Conservation (phyloP, 2,329 filamentous ascomycete species). For the Cucurbitaria berberidis region DNA sequence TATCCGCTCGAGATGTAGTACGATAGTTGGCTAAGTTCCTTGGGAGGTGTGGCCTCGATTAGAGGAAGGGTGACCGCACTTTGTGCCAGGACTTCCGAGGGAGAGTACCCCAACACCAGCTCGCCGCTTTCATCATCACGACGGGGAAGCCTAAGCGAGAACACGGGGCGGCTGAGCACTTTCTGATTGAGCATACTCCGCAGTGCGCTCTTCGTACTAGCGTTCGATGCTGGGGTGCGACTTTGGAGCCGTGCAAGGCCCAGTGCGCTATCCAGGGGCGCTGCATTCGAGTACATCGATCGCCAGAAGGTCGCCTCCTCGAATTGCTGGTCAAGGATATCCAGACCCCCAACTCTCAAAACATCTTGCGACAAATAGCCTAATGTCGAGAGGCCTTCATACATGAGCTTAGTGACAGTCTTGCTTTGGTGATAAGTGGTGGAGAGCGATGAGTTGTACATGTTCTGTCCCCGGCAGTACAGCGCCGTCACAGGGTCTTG, state of each 20-base stretch:
- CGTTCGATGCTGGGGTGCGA: constrained; percentile 6
- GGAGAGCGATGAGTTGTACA: constrained; percentile 7
- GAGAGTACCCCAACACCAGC: background rate
- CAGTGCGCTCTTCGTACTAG: constrained; percentile 6
- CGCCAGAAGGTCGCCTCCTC: constrained; percentile 5
- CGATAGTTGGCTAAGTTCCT: constrained; percentile 1
- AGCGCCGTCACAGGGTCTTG: constrained; percentile 6
- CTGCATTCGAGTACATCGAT: constrained; percentile 6
- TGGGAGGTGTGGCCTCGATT: background rate
- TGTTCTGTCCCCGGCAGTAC: constrained; percentile 6
- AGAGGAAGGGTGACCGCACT: background rate
- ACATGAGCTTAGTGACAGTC: constrained; percentile 1
- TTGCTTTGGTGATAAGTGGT: constrained; percentile 5
- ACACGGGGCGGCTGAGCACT: constrained; percentile 1
- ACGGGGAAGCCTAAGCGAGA: background rate
- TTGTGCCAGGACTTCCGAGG: background rate
- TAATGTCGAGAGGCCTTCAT: constrained; percentile 7
- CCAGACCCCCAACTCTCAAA: constrained; percentile 5
- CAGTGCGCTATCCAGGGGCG: constrained; percentile 7
- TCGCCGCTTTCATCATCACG: background rate
- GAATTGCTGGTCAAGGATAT: constrained; percentile 8
- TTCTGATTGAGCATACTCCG: constrained; percentile 7
- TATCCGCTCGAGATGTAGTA: background rate
- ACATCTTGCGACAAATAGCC: constrained; percentile 9
- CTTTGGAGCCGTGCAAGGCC: background rate